Evolutionary conservation across 805 yeast genomes (phyloP), one percentile per base, ranked within the genome.

Genomic region (Teunomyces atbi): DNA sequence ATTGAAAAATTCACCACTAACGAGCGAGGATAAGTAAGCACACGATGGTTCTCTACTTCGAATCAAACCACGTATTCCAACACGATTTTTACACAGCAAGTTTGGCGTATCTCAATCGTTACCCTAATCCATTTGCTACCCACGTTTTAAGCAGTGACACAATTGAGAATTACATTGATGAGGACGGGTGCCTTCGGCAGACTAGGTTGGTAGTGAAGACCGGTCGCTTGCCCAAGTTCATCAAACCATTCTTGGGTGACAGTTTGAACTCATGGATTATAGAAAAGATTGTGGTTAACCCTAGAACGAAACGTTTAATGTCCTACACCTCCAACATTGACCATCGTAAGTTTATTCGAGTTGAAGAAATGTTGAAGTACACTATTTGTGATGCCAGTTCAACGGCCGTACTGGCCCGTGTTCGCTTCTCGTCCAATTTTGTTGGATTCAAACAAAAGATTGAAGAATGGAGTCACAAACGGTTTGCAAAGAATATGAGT

Each of bases 111-210:
- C 83, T 88, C 66, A 71, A 71, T 53, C 50, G 74, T 47, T 71
- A 70, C 51, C 84, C 84, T 11, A 83, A 84, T 62, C 98, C 98
- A 2, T 90, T 76, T 61, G 84, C 97, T 13, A 71, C 80, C 7
- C 97, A 92, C 68, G 97, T 92, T 10, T 70, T 84, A 29, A 85
- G 96, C 6, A 82, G 82, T 21, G 98, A 91, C 62, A 86, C 96
- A 1, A 60, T 91, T 12, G 81, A 81, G 28, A 69, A 78, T 43
- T 62, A 69, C 49, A 71, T 89, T 15, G 89, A 84, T 51, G 52
- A 59, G 1, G 69, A 80, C 8, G 95, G 95, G 19, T 73, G 81
- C 42, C 74, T 91, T 39, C 77, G 80, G 53, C 82, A 87, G 32
- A 86, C 92, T 4, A 77, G 92, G 53, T 69, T 91, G 34, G 81